These are phyloP conservation scores for Ashbya aceris DNA, from an alignment of 1,139 yeast genomes.

Conservation along the genomic window DNA sequence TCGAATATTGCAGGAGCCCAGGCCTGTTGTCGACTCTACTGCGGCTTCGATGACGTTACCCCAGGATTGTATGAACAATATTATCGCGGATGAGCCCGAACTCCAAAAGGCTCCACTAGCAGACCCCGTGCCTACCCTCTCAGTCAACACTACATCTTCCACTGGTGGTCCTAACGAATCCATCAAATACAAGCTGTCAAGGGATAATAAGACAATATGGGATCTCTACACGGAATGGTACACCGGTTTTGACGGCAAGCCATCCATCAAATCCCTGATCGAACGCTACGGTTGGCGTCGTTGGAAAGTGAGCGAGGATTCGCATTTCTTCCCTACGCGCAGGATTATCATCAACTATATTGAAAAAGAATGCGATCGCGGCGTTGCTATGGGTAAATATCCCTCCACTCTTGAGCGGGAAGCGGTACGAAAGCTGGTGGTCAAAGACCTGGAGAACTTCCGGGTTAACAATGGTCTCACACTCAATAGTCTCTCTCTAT, in stretches of 20 bases:
- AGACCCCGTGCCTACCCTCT: too few species aligned
- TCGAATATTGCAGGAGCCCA: too few species aligned
- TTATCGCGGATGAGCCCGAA: too few species aligned
- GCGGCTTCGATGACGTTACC: too few species aligned
- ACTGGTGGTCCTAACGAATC: conserved; percentile 13
- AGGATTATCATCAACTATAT: conserved; percentile 29
- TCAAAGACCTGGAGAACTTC: conserved; percentile 29
- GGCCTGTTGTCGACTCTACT: too few species aligned
- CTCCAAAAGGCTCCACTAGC: too few species aligned
- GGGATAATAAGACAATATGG: conserved; percentile 31
- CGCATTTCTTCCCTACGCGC: conserved; percentile 32
- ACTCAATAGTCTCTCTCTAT: conserved; percentile 27
- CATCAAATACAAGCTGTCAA: conserved; percentile 28
- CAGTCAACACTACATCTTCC: neutral
- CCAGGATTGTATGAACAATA: too few species aligned
- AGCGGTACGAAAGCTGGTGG: conserved; percentile 26
- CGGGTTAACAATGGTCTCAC: conserved; percentile 28
- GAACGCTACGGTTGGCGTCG: conserved; percentile 30
- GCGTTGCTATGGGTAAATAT: conserved; percentile 27
- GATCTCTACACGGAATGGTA: conserved; percentile 32
- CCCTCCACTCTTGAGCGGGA: conserved; percentile 24
- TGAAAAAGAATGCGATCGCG: conserved; percentile 27
- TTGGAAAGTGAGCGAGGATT: conserved; percentile 32
- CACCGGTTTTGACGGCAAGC: conserved; percentile 28
- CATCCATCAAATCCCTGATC: conserved; percentile 27